These are phyloP conservation scores for Fusarium chlamydosporum DNA, from an alignment of 2,329 filamentous ascomycete species.

Conservation along the genomic window DNA sequence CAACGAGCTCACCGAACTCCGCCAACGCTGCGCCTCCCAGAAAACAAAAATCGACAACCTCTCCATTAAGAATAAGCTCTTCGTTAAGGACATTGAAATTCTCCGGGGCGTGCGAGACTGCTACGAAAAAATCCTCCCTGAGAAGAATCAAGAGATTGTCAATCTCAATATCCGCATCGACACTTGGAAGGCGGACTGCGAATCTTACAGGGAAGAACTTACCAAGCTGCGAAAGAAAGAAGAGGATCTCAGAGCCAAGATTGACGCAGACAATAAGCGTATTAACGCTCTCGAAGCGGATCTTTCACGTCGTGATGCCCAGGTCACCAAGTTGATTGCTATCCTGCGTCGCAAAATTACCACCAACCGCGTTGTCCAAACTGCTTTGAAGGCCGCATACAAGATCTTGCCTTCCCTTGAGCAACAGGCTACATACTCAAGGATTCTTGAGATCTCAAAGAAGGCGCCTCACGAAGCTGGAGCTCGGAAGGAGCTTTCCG, in stretches of 20 bases:
- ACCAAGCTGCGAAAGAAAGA: neutral
- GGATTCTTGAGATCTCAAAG: neutral
- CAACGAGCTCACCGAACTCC: neutral
- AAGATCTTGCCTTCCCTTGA: slow-evolving; percentile 1
- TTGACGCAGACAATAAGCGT: neutral
- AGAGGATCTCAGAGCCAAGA: neutral
- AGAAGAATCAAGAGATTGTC: slow-evolving; percentile 7
- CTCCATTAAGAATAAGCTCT: neutral
- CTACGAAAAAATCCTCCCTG: neutral
- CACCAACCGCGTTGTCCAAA: slow-evolving; percentile 2
- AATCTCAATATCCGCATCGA: neutral
- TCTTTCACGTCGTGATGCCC: neutral
- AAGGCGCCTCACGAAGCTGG: neutral
- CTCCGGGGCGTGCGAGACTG: neutral
- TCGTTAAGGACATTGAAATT: neutral
- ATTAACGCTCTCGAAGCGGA: neutral
- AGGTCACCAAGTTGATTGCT: slow-evolving; percentile 9
- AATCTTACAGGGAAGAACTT: neutral
- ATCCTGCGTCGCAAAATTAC: slow-evolving; percentile 13
- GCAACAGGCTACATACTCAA: neutral
- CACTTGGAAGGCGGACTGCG: slow-evolving; percentile 4
- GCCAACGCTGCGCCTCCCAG: slow-evolving; percentile 1
- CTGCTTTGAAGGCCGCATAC: slow-evolving; percentile 27
- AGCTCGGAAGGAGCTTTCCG: slow-evolving; percentile 10
- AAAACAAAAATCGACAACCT: slow-evolving; percentile 12